Evolutionary conservation across 1,284 basidiomycete genomes (phyloP), one percentile per base, ranked within the genome.

Genomic region (Cystobasidium pallidum): DNA sequence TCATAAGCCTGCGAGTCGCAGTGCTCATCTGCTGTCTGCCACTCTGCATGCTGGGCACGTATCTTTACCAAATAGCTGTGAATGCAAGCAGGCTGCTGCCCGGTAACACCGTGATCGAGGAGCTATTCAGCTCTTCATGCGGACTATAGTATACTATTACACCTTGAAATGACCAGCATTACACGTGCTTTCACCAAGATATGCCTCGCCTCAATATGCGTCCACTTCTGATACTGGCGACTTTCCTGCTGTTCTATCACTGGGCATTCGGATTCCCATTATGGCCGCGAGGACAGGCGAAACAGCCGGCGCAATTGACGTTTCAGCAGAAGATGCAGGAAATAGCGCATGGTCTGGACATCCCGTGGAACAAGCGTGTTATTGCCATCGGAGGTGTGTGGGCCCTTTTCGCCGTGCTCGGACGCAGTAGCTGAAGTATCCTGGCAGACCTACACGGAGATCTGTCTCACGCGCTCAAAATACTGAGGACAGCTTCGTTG

Each of bases 401-500:
- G 36, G 13, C 7, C 36, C 13, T 39, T 39, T 13, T 39, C 6
- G 13, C 6, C 36, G 6, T 7, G 36, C 13, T 6, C 36, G 13
- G 13, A 39, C 6, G 28, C 39, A 51, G 15, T 63, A 28, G 28
- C 59, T 54, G 34, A 54, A 21, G 17, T 43, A 30, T 30, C 3
- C 2, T 26, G 21, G 17, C 54, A 68, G 74, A 75, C 45, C 51
- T 75, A 15, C 74, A 75, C 32, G 74, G 74, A 6, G 70, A 92
- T 81, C 79, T 89, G 55, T 82, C 82, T 0, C 91, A 91, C 79
- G 88, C 90, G 3, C 83, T 85, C 73, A 84, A 84, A 51, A 91
- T 94, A 4, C 83, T 95, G 36, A 84, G 88, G 52, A 91, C 93
- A 84, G 87, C 91, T 6, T 84, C 85, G 2, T 86, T 94, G 6